Evolutionary conservation across 140 eudicot species (phyloP), one percentile per base, ranked within the genome.

Genomic region (Oenanthe javanica): DNA sequence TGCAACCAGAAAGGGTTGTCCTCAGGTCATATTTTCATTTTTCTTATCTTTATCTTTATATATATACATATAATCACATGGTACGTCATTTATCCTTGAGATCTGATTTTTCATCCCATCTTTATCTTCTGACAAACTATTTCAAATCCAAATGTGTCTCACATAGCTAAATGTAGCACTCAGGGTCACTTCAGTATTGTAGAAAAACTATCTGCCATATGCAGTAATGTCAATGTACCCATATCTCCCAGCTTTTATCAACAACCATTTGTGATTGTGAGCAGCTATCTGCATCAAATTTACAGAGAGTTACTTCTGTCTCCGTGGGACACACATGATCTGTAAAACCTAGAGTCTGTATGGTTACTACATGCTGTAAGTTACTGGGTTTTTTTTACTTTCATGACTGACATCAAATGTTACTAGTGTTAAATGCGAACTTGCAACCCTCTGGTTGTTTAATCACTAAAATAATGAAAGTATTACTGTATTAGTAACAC

Each of bases 1-100:
- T 81, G 98, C 97, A 21, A 87, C 91, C 1, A 89, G 81, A 82
- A 94, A 94, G 83, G 90, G 98, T 77, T 92, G 97, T 18, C 79
- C 84, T 43, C 86, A 94, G 98, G 98, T 94, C 2, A 40, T 42
- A 40, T 79, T 59, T 67, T 79, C n/a, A 45, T 47, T 42, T 2
- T 11, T 23, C 46, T 13, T 6, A 40, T 43, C 76, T 5, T 3
- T 25, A 6, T 66, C 1, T 7, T n/a, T n/a, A 9, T 66, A 10
- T 19, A 23, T 11, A 8, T 19, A 14, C 13, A 18, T 23, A 5
- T 1, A 21, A n/a, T 25, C 36, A 55, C 25, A 55, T 16, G 1
- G 9, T 55, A 19, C 23, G 27, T 13, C 18, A 21, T 18, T 57
- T 19, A 5, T 57, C n/a, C 66, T 57, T 57, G 27, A 57, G 9